These are phyloP conservation scores for Stygiomarasmius scandens DNA, from an alignment of 1,284 basidiomycete genomes.

Conservation along the genomic window DNA sequence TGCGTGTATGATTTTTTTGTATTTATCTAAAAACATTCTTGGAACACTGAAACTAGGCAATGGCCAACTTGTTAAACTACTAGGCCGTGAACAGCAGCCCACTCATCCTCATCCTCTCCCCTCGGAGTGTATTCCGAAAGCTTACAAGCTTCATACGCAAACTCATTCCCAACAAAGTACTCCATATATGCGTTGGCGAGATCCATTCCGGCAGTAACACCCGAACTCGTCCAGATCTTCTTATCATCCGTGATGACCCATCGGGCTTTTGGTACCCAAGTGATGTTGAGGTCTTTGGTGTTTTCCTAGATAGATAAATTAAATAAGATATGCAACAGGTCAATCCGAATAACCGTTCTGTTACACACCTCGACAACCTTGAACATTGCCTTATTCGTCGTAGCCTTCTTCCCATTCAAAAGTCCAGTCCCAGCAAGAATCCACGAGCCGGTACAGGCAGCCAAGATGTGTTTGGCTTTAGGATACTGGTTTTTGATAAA, in stretches of 20 bases:
- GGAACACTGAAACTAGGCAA: no score
- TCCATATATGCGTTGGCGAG: conserved; percentile 29
- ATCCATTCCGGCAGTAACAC: conserved; percentile 31
- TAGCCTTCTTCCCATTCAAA: conserved; percentile 26
- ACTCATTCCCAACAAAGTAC: conserved; percentile 27
- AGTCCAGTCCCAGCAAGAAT: conserved; percentile 24
- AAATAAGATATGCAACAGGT: no score
- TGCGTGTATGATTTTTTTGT: no score
- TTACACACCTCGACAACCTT: no score
- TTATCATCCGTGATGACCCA: no score
- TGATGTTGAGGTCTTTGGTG: conserved; percentile 18
- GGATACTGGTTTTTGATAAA: conserved; percentile 25
- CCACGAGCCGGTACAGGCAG: conserved; percentile 29
- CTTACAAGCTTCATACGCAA: conserved; percentile 20
- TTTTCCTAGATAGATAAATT: no score
- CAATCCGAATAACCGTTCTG: no score
- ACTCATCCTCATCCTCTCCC: conserved; percentile 29
- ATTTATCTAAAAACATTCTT: no score
- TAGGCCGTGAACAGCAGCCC: conserved; percentile 27
- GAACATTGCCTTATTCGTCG: no score
- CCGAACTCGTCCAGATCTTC: conserved; percentile 40
- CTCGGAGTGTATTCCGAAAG: conserved; percentile 25
- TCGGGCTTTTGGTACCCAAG: no score
- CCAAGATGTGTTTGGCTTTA: conserved; percentile 24
- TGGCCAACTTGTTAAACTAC: no score